Conservation (phyloP, 164 flowering plant genomes). For the Macadamia integrifolia region DNA sequence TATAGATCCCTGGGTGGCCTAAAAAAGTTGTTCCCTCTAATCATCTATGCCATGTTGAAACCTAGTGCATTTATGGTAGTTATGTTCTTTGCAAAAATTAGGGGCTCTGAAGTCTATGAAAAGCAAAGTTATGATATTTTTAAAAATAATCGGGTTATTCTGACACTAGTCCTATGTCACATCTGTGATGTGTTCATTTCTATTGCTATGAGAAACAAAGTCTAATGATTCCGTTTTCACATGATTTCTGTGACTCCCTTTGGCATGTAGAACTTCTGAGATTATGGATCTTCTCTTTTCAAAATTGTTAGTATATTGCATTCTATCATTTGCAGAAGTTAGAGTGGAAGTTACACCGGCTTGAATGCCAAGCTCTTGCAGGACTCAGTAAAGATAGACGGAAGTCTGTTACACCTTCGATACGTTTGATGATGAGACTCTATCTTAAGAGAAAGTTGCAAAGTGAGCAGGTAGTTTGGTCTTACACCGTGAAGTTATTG, state of each 20-base stretch:
- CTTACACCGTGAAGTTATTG: not conserved
- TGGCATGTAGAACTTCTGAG: not conserved
- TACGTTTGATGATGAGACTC: constrained; percentile 81
- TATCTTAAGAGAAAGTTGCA: constrained; percentile 65
- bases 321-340: constrained; percentile 48
- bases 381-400: constrained; percentile 53
- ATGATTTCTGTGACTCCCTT: not conserved
- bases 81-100: no score
- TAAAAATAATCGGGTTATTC: no score
- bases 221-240: no score
- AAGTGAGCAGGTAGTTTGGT: constrained; percentile 47
- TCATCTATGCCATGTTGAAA: no score
- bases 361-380: constrained; percentile 63
- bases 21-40: no score
- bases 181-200: no score
- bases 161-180: no score
- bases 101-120: no score
- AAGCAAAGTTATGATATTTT: no score
- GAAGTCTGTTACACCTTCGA: constrained; percentile 66
- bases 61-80: no score
- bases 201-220: no score
- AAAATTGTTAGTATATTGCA: not conserved
- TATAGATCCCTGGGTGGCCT: no score
- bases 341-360: constrained; percentile 87
- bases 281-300: not conserved